Conservation (phyloP, 805 yeast genomes). For the Maudiozyma bulderi region DNA sequence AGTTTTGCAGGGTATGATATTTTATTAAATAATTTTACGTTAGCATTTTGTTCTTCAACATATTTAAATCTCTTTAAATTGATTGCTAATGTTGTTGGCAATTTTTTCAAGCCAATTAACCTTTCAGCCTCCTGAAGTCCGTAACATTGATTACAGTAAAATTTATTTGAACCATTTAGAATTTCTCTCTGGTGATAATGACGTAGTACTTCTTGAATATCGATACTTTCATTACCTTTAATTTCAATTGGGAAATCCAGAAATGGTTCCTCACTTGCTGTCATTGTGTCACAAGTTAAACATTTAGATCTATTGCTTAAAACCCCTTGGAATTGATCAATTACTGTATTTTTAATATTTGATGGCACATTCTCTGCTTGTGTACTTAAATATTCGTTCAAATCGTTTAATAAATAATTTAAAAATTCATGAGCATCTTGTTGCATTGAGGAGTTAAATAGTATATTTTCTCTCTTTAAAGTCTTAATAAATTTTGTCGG, state of each 20-base stretch:
- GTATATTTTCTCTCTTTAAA: slow-evolving; percentile 69
- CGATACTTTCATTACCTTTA: slow-evolving; percentile 61
- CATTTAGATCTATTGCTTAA: slow-evolving; percentile 85
- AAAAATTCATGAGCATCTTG: slow-evolving; percentile 98
- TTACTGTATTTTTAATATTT: slow-evolving; percentile 40
- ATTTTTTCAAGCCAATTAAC: slow-evolving; percentile 64
- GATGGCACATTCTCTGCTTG: background rate
- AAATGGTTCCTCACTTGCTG: slow-evolving; percentile 77
- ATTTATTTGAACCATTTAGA: slow-evolving; percentile 78
- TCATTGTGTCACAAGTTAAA: slow-evolving; percentile 73
- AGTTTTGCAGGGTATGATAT: slow-evolving; percentile 71
- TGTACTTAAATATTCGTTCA: slow-evolving; percentile 34
- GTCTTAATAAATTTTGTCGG: slow-evolving; percentile 67
- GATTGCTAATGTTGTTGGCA: slow-evolving; percentile 72
- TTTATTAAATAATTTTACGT: slow-evolving; percentile 79
- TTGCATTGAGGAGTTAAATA: slow-evolving; percentile 88
- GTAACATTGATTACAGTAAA: slow-evolving; percentile 83
- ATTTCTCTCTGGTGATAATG: slow-evolving; percentile 74
- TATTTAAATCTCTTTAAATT: slow-evolving; percentile 91
- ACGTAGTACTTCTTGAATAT: slow-evolving; percentile 40
- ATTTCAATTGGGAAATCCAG: slow-evolving; percentile 81
- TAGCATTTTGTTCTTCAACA: slow-evolving; percentile 68
- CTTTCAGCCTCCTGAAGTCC: slow-evolving; percentile 92
- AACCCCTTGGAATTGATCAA: slow-evolving; percentile 71
- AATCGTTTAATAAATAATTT: slow-evolving; percentile 74